Evolutionary conservation across 805 yeast genomes (phyloP), one percentile per base, ranked within the genome.

Genomic region (Saturnispora serradocipensis): DNA sequence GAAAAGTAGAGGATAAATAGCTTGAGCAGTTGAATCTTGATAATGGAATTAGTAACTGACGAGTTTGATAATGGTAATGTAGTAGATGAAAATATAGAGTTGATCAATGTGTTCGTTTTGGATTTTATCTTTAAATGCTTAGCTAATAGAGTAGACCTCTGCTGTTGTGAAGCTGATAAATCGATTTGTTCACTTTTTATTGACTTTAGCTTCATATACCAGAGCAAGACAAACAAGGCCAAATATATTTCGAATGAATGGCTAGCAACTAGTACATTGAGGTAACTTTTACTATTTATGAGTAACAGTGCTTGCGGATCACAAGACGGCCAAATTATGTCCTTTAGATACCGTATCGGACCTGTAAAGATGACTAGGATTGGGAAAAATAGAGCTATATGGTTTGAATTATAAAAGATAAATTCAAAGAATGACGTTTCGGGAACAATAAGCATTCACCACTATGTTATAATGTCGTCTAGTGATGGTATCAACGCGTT

Each of bases 191-290:
- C 9, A 44, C 38, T 20, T n/a, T 43, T 45, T 44, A 52, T 30
- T 2, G 36, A 13, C n/a, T 44, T 28, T 5, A 42, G 30, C 38
- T 56, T 58, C 25, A 45, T 49, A 4, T 28, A 22, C 7, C 52
- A 36, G 1, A 56, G 35, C 25, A 54, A 25, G 3, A 51, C 22
- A 44, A 59, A 59, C 9, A 50, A 25, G 1, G 45, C 9, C 3
- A 53, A 11, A 42, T 56, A 67, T 13, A 59, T 49, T 45, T 66
- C 64, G 51, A 67, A 67, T 16, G 66, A 60, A 36, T 60, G 58
- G 8, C 66, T 67, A 1, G 67, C 70, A 52, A 67, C 57, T 4
- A 57, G 36, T 4, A 27, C 48, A 47, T 67, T 67, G 7, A 65
- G 38, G 9, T 56, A 54, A 10, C 67, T 64, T n/a, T 46, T 40